Conservation (phyloP, 805 yeast genomes). For the Wickerhamiella sergipiensis region DNA sequence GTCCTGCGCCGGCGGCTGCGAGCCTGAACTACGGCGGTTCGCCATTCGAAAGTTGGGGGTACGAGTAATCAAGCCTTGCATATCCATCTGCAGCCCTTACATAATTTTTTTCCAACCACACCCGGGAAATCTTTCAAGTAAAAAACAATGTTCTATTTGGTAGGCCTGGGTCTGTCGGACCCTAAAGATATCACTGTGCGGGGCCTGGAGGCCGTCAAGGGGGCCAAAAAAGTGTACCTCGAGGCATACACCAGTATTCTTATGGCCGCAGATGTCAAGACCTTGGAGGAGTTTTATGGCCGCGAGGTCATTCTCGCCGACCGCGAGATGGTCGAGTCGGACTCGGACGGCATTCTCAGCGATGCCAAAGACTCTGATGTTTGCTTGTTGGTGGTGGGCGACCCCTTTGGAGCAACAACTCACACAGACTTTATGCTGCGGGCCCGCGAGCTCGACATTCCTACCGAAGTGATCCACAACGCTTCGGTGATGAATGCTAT, state of each 20-base stretch:
- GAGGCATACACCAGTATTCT: slow-evolving; percentile 92
- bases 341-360: slow-evolving; percentile 67
- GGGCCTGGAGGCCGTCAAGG: slow-evolving; percentile 72
- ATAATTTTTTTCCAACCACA: background rate
- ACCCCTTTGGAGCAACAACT: slow-evolving; percentile 95
- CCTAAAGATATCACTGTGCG: slow-evolving; percentile 87
- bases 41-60: background rate
- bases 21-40: background rate
- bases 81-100: background rate
- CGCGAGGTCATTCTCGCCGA: slow-evolving; percentile 79
- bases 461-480: slow-evolving; percentile 75
- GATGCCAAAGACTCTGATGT: slow-evolving; percentile 71
- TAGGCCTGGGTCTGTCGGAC: slow-evolving; percentile 85
- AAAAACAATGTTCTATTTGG: slow-evolving; percentile 60
- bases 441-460: slow-evolving; percentile 72
- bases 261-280: slow-evolving; percentile 75
- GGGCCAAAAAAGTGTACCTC: slow-evolving; percentile 79
- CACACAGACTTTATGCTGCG: slow-evolving; percentile 88
- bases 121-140: background rate
- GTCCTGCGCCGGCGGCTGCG: background rate
- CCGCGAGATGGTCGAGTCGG: slow-evolving; percentile 84
- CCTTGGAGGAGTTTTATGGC: slow-evolving; percentile 74
- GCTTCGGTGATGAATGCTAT: slow-evolving; percentile 98
- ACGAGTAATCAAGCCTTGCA: background rate
- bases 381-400: slow-evolving; percentile 94